A percentile compares a stretch with the other conserved stretches of the same genome.
phyloP scores from a whole-genome alignment of 805 yeast genomes.

The Metschnikowia baotianmanensis region DNA sequence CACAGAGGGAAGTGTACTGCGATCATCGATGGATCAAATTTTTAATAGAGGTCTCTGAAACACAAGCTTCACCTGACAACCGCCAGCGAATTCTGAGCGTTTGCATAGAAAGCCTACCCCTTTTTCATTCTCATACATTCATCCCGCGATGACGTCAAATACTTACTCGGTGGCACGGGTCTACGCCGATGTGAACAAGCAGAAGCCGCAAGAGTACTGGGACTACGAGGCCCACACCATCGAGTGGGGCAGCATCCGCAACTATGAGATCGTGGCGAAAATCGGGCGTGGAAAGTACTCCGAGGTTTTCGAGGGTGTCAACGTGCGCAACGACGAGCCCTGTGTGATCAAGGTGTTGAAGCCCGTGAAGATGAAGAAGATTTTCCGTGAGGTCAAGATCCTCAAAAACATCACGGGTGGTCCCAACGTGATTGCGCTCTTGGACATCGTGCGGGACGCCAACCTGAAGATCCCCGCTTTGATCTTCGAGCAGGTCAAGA shows the following conservation, averaged over 20 bases:
- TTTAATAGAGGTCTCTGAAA: constrained; percentile 1
- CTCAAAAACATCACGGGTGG: constrained; percentile 83
- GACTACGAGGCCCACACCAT: constrained; percentile 67
- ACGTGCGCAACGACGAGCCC: constrained; percentile 54
- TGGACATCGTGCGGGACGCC: constrained; percentile 81
- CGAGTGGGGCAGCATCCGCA: constrained; percentile 41
- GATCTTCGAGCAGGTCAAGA: constrained; percentile 79
- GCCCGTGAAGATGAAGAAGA: constrained; percentile 91
- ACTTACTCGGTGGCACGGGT: constrained; percentile 46
- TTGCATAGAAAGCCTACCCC: neutral
- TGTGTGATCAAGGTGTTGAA: constrained; percentile 88
- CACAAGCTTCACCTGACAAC: neutral
- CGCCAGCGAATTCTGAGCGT: too few species aligned
- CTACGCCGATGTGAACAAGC: constrained; percentile 70
- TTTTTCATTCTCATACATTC: neutral
- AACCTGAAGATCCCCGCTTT: constrained; percentile 81
- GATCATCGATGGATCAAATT: constrained; percentile 14
- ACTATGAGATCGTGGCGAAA: constrained; percentile 76
- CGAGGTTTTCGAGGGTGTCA: constrained; percentile 89
- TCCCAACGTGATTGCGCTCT: constrained; percentile 72
- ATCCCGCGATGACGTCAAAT: constrained; percentile 16
- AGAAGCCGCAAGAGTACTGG: constrained; percentile 74
- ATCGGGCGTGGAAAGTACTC: constrained; percentile 93
- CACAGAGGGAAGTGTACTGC: constrained; percentile 10
- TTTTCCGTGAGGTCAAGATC: constrained; percentile 84